Conservation (phyloP, 148 eudicot genomes). For the Arbutus unedo region DNA sequence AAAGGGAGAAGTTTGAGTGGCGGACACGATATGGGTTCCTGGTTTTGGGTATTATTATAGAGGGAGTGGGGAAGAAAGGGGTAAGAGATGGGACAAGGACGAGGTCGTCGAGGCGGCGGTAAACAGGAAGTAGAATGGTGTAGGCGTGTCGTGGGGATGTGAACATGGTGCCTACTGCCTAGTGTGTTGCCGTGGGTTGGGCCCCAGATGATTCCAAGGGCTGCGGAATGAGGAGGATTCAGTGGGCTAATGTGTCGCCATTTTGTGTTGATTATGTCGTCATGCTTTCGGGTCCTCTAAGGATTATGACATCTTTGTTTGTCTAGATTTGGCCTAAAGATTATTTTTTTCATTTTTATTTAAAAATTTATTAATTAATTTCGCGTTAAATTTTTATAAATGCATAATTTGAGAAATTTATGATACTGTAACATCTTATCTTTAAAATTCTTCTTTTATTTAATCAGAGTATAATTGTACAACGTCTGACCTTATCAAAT, state of each 20-base stretch:
- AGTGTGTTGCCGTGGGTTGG: neutral
- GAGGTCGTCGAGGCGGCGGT: neutral
- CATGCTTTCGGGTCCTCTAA: neutral
- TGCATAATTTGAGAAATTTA: no score
- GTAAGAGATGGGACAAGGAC: neutral
- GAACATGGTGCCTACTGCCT: neutral
- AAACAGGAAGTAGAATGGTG: constrained; percentile 1
- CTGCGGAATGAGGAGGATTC: neutral
- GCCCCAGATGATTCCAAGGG: neutral
- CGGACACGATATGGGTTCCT: neutral
- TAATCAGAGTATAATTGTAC: no score
- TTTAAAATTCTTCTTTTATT: no score
- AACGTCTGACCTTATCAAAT: no score
- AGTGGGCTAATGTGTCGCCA: neutral
- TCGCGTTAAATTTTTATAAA: no score
- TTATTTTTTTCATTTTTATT: no score
- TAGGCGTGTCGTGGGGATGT: neutral
- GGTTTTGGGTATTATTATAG: neutral
- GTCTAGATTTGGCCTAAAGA: no score
- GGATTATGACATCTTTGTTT: no score
- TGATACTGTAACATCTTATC: no score
- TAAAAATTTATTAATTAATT: no score
- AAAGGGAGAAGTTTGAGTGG: neutral
- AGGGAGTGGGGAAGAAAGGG: neutral
- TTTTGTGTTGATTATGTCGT: neutral